A percentile compares a stretch with the other conserved stretches of the same genome.
These are phyloP conservation scores for Suillus paluster DNA, from an alignment of 768 basidiomycete genomes.

Conservation along the genomic window DNA sequence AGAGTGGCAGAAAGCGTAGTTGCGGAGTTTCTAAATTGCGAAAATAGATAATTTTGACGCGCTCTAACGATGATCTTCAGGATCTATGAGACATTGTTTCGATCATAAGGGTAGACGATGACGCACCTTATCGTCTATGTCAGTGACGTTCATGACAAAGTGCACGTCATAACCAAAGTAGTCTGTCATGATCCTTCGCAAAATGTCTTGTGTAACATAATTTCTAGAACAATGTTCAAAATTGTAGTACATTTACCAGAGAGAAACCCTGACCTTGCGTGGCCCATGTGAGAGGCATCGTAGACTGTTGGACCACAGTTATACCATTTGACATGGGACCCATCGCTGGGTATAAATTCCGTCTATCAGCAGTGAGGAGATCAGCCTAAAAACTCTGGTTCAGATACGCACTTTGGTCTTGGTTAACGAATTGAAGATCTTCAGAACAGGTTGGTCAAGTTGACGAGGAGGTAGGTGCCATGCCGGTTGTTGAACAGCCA, in stretches of 20 bases:
- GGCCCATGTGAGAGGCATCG: constrained; percentile 98
- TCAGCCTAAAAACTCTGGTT: constrained; percentile 16
- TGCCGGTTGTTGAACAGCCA: constrained; percentile 64
- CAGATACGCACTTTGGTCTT: constrained; percentile 74
- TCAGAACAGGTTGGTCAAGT: constrained; percentile 55
- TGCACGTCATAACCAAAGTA: constrained; percentile 98
- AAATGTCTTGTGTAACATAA: constrained; percentile 94
- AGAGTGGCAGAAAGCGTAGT: constrained; percentile 59
- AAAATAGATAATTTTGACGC: constrained; percentile 75
- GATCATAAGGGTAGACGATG: constrained; percentile 1
- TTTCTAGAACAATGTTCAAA: constrained; percentile 57
- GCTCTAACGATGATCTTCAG: constrained; percentile 90
- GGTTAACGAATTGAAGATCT: constrained; percentile 92
- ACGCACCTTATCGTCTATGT: constrained; percentile 97
- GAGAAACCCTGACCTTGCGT: constrained; percentile 73
- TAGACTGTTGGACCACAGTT: constrained; percentile 99
- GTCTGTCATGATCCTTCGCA: constrained; percentile 87
- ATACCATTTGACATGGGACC: constrained; percentile 92
- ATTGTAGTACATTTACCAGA: constrained; percentile 6
- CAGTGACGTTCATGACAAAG: constrained; percentile 99
- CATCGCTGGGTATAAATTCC: constrained; percentile 72
- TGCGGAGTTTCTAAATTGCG: constrained; percentile 61
- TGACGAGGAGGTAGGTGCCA: constrained; percentile 47
- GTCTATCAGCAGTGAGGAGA: constrained; percentile 49
- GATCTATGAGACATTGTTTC: constrained; percentile 10